Percentiles rank a stretch among this genome's conserved stretches.
Conservation (phyloP, 495 filamentous ascomycete genomes). For the Hypoxylon fuscum region DNA sequence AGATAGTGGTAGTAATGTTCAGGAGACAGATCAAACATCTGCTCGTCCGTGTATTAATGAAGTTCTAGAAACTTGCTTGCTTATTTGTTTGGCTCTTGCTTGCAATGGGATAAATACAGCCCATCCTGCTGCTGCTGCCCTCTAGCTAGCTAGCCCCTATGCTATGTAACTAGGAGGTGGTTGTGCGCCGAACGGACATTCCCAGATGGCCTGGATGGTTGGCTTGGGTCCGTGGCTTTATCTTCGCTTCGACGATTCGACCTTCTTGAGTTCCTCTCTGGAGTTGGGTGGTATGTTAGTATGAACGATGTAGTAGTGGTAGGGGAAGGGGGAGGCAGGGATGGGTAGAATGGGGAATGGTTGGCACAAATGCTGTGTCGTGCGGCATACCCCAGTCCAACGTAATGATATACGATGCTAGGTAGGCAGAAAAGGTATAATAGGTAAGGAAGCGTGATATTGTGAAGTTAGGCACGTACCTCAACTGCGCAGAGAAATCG, state of each 20-base stretch:
- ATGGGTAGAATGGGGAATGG: not conserved
- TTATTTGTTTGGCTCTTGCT: not conserved
- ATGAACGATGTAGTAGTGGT: not conserved
- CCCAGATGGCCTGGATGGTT: not conserved
- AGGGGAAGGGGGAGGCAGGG: slow-evolving; percentile 6
- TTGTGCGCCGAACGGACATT: not conserved
- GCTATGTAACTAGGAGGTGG: not conserved
- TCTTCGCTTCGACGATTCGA: slow-evolving; percentile 73
- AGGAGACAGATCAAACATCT: too few species aligned
- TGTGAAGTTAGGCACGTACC: too few species aligned
- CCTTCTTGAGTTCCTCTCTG: slow-evolving; percentile 95
- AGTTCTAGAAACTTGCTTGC: too few species aligned
- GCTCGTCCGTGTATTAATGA: slow-evolving; percentile 14
- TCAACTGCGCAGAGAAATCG: slow-evolving; percentile 94
- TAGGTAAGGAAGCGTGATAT: too few species aligned
- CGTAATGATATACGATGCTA: too few species aligned
- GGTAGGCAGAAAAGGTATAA: too few species aligned
- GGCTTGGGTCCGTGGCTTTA: slow-evolving; percentile 36
- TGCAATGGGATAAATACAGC: slow-evolving; percentile 18
- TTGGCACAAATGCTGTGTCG: slow-evolving; percentile 9
- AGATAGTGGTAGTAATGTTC: too few species aligned
- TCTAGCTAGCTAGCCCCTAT: too few species aligned
- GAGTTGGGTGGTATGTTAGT: slow-evolving; percentile 28
- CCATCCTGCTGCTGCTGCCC: too few species aligned
- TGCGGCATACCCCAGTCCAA: too few species aligned